Evolutionary conservation across 148 eudicot species (phyloP).

Genomic region (Chenopodium suecicum): DNA sequence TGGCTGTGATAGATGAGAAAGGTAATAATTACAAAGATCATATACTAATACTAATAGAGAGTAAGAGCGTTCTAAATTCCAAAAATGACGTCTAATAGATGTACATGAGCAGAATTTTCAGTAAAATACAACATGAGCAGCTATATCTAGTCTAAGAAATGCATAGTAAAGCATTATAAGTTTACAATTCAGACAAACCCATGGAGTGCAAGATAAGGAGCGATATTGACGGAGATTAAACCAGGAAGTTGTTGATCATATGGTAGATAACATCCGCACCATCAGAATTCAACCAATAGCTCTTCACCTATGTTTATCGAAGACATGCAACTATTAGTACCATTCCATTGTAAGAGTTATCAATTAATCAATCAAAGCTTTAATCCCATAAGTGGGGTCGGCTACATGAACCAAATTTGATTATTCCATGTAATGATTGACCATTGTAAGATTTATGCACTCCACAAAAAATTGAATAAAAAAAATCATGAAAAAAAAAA

Average conservation of each 20-base stretch:
- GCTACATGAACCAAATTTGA: too few relatives aligned
- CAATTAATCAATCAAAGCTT: too few relatives aligned
- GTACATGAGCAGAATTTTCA: neutral
- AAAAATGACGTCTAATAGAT: neutral
- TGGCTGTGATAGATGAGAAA: neutral
- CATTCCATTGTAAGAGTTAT: neutral
- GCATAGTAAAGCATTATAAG: neutral
- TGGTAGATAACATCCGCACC: slow-evolving; percentile 87
- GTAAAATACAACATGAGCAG: neutral
- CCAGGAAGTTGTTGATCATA: slow-evolving; percentile 78
- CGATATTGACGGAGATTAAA: slow-evolving; percentile 27
- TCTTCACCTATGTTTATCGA: slow-evolving; percentile 59
- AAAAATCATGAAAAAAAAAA: neutral
- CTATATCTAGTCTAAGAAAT: neutral
- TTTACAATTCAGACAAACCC: neutral
- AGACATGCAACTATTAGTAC: slow-evolving; percentile 3
- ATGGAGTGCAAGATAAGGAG: neutral
- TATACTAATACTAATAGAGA: neutral
- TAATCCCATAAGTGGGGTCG: too few relatives aligned
- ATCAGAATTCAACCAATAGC: slow-evolving; percentile 84
- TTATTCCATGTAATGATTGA: too few relatives aligned
- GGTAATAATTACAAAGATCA: neutral
- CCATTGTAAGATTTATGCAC: too few relatives aligned
- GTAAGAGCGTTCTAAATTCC: neutral
- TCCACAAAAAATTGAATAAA: too few relatives aligned